phyloP scores from a whole-genome alignment of 495 filamentous ascomycete genomes.

The Penicillium subrubescens region DNA sequence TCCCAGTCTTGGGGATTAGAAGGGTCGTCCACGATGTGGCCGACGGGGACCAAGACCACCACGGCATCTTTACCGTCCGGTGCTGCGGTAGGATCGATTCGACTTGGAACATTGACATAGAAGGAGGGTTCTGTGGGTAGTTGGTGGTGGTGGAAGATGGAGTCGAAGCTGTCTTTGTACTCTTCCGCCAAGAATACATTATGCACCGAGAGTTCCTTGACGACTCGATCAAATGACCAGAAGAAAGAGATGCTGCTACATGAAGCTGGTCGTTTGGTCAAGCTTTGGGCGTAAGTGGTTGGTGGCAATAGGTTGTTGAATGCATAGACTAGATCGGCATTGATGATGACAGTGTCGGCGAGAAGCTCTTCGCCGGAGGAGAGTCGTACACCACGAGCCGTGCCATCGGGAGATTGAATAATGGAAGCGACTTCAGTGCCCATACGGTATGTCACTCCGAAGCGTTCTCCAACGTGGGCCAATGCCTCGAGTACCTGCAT shows the following conservation, averaged over 20 bases:
- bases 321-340: constrained; percentile 70
- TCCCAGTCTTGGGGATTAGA: constrained; percentile 57
- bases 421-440: constrained; percentile 53
- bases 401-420: constrained; percentile 43
- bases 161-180: constrained; percentile 68
- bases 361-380: constrained; percentile 50
- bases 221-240: constrained; percentile 59
- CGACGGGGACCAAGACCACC: constrained; percentile 68
- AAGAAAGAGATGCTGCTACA: constrained; percentile 77
- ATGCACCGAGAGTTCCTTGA: constrained; percentile 64
- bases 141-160: constrained; percentile 65
- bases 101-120: constrained; percentile 71
- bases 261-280: constrained; percentile 52
- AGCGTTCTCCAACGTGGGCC: constrained; percentile 53
- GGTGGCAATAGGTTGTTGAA: constrained; percentile 64
- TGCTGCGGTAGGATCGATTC: constrained; percentile 65
- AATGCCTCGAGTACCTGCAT: constrained; percentile 55
- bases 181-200: constrained; percentile 75
- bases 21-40: constrained; percentile 49
- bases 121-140: constrained; percentile 67
- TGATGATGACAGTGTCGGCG: constrained; percentile 65
- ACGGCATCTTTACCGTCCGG: constrained; percentile 61
- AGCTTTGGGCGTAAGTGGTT: constrained; percentile 45
- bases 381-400: constrained; percentile 57
- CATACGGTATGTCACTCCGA: constrained; percentile 61